phyloP scores from a whole-genome alignment of 2,329 filamentous ascomycete species.

The Aspergillus terreus region DNA sequence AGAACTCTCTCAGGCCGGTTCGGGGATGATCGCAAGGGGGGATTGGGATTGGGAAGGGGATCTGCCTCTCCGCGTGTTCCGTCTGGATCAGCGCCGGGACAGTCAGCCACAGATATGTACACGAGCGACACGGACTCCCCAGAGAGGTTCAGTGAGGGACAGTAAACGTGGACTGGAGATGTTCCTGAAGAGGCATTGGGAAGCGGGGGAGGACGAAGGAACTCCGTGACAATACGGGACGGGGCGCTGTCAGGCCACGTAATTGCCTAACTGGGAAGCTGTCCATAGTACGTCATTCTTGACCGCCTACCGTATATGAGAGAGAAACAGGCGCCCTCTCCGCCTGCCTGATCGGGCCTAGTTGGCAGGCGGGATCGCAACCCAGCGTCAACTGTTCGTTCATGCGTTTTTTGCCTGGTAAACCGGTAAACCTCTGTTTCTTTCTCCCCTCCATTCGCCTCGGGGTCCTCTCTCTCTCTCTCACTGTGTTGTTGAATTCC shows the following conservation, averaged over 20 bases:
- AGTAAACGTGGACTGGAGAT: background rate
- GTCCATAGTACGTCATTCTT: background rate
- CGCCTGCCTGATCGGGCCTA: too few species aligned
- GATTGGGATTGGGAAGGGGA: background rate
- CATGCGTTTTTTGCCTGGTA: too few species aligned
- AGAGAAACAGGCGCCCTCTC: too few species aligned
- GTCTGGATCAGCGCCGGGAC: too few species aligned
- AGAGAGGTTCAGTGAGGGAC: background rate
- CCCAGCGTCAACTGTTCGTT: too few species aligned
- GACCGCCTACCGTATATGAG: constrained; percentile 14
- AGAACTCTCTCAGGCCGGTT: constrained; percentile 7
- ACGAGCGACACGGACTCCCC: background rate
- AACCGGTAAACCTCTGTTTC: too few species aligned
- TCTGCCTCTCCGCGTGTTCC: background rate
- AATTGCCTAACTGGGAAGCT: background rate
- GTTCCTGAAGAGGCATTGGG: constrained; percentile 10
- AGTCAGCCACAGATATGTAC: too few species aligned
- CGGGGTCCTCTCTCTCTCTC: too few species aligned
- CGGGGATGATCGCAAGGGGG: background rate
- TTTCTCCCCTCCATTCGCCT: too few species aligned
- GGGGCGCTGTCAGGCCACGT: constrained; percentile 17
- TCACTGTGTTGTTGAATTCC: too few species aligned
- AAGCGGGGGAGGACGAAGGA: constrained; percentile 24
- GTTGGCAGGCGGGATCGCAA: too few species aligned
- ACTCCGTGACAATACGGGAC: constrained; percentile 25